These are phyloP conservation scores for Porodaedalea pini DNA, from an alignment of 1,284 basidiomycete species.

Conservation along the genomic window DNA sequence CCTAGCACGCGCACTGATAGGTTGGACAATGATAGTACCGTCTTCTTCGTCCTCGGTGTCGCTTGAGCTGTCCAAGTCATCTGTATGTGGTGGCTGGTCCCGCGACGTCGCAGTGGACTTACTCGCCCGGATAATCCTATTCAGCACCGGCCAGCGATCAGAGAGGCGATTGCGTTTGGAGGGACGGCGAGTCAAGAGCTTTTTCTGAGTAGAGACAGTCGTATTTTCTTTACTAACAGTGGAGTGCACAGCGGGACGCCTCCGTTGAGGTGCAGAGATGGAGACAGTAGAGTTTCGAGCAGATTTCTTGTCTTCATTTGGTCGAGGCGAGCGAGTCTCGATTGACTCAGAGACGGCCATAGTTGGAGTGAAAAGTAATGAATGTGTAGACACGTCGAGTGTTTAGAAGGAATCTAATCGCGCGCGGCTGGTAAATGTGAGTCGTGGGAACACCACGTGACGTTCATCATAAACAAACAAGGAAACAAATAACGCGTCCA, in stretches of 20 bases:
- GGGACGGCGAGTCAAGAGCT: neutral
- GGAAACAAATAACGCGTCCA: slow-evolving; percentile 9
- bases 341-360: neutral
- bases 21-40: neutral
- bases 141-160: slow-evolving; percentile 19
- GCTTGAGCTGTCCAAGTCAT: slow-evolving; percentile 2
- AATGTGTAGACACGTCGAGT: neutral
- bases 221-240: neutral
- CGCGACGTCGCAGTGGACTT: neutral
- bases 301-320: neutral
- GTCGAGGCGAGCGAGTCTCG: neutral
- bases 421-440: neutral
- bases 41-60: slow-evolving; percentile 6
- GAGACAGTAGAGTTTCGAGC: neutral
- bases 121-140: slow-evolving; percentile 12
- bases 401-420: neutral
- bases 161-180: slow-evolving; percentile 9
- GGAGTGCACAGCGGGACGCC: neutral
- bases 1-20: neutral
- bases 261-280: slow-evolving; percentile 4
- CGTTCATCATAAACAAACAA: neutral
- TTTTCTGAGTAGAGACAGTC: neutral
- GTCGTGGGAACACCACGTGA: neutral
- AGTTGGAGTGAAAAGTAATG: neutral
- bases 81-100: neutral